phyloP scores from a whole-genome alignment of 768 basidiomycete genomes.

The Auricularia heimuer region DNA sequence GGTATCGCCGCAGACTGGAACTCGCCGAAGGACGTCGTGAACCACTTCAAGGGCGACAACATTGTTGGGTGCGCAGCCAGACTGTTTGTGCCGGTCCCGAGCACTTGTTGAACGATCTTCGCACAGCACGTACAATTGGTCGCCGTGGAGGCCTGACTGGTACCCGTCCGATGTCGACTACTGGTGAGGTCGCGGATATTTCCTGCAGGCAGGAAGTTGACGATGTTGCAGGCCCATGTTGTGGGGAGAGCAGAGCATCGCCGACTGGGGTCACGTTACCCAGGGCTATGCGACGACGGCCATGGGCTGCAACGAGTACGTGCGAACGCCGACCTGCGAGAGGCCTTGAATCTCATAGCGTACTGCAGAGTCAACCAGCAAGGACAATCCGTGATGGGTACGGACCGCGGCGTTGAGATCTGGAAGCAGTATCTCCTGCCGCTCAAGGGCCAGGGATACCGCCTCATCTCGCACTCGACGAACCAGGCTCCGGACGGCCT shows the following conservation, averaged over 20 bases:
- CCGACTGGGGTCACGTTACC: neutral
- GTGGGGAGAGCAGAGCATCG: neutral
- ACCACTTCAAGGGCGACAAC: neutral
- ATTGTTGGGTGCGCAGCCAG: neutral
- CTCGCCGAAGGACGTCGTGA: neutral
- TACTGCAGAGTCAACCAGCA: constrained; percentile 52
- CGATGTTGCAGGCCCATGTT: neutral
- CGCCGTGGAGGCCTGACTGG: neutral
- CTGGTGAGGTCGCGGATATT: neutral
- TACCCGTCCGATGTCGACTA: neutral
- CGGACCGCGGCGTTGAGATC: constrained; percentile 37
- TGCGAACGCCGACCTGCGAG: neutral
- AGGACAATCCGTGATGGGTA: constrained; percentile 51
- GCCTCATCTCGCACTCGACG: constrained; percentile 53
- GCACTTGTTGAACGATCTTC: neutral
- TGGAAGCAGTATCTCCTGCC: constrained; percentile 59
- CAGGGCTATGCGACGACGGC: neutral
- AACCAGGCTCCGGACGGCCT: constrained; percentile 51
- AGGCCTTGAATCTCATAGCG: neutral
- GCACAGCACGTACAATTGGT: neutral
- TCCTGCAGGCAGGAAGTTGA: no score
- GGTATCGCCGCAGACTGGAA: neutral
- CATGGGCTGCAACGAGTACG: constrained; percentile 2
- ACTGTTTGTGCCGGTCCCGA: neutral
- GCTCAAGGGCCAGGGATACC: constrained; percentile 45